These are phyloP conservation scores for Tetratostichococcus sp. DNA, from an alignment of 139 green algal genomes.

Conservation along the genomic window DNA sequence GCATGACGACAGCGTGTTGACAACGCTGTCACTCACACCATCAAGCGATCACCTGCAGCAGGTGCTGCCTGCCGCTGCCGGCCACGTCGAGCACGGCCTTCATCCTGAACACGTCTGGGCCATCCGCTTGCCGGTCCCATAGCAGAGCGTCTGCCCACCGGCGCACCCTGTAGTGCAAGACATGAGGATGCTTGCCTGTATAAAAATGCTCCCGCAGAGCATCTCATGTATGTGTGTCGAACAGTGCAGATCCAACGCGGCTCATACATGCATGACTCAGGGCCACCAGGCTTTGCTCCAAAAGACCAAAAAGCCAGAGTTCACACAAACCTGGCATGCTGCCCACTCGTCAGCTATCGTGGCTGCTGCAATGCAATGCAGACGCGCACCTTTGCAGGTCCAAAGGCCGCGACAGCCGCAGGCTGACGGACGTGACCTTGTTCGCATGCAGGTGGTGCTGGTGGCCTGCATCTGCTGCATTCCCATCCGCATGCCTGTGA, in stretches of 20 bases:
- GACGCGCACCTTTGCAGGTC: conserved; percentile 18
- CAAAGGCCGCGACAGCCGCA: conserved; percentile 24
- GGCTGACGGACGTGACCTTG: conserved; percentile 30
- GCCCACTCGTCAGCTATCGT: too few relatives aligned
- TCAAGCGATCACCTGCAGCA: conserved; percentile 59
- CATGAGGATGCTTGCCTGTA: too few relatives aligned
- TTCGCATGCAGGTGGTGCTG: conserved; percentile 22
- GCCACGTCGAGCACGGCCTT: conserved; percentile 69
- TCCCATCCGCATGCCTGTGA: not conserved
- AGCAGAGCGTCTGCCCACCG: conserved; percentile 60
- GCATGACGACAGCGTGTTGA: too few relatives aligned
- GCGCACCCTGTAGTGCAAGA: conserved; percentile 20
- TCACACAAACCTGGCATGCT: too few relatives aligned
- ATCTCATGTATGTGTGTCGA: too few relatives aligned
- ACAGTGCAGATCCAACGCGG: too few relatives aligned
- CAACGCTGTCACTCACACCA: too few relatives aligned
- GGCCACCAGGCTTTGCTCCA: too few relatives aligned
- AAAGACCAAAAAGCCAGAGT: too few relatives aligned
- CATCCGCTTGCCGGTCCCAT: conserved; percentile 38
- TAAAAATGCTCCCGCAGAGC: too few relatives aligned
- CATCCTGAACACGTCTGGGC: conserved; percentile 63
- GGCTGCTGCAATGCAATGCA: too few relatives aligned
- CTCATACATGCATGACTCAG: too few relatives aligned
- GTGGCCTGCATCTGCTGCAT: not conserved
- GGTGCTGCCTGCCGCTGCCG: conserved; percentile 36